Conservation (phyloP, 2,329 filamentous ascomycete species). For the Microcyclospora tardicrescens region DNA sequence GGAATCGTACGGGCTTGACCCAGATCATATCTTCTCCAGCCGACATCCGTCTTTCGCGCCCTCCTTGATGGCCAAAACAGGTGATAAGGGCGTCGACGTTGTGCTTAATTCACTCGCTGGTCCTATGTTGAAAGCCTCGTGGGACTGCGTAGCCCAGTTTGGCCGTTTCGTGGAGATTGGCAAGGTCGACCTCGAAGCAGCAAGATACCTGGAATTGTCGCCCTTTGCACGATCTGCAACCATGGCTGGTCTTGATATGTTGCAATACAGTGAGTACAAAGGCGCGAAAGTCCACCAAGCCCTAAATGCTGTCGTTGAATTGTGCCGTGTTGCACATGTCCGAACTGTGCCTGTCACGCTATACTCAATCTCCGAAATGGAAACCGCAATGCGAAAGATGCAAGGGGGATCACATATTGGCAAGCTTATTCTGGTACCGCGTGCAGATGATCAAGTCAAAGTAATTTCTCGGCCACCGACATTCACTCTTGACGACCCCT, state of each 20-base stretch:
- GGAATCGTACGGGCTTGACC: too few relatives aligned
- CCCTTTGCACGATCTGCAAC: conserved; percentile 4
- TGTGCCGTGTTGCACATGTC: background rate
- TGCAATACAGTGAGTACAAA: too few relatives aligned
- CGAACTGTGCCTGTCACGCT: background rate
- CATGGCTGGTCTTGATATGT: background rate
- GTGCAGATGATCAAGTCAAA: too few relatives aligned
- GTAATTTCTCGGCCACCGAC: too few relatives aligned
- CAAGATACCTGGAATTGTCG: conserved; percentile 9
- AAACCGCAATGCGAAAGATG: background rate
- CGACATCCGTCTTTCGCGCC: conserved; percentile 18
- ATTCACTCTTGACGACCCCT: too few relatives aligned
- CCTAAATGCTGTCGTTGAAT: too few relatives aligned
- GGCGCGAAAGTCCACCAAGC: too few relatives aligned
- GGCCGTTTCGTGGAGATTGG: conserved; percentile 21
- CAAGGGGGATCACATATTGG: background rate
- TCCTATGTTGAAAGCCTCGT: conserved; percentile 13
- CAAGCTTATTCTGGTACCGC: background rate
- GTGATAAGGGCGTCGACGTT: conserved; percentile 23
- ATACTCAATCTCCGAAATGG: background rate
- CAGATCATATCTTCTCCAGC: conserved; percentile 21
- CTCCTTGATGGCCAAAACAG: conserved; percentile 17
- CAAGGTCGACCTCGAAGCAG: conserved; percentile 9
- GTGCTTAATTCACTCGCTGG: conserved; percentile 21
- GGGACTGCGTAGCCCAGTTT: conserved; percentile 17